Conservation (phyloP, 129 eudicot species). For the Arctium lappa region DNA sequence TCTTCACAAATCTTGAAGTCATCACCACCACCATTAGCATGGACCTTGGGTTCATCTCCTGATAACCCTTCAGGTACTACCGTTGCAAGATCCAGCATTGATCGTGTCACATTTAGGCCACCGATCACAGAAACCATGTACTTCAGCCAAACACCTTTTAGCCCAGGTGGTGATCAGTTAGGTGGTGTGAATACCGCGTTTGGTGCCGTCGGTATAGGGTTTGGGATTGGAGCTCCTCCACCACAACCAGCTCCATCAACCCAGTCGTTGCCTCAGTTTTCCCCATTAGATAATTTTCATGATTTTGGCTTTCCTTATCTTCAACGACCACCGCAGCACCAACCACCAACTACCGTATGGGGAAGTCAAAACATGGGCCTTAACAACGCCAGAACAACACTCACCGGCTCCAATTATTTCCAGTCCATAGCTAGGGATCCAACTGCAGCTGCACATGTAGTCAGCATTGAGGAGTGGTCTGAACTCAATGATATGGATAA, state of each 20-base stretch:
- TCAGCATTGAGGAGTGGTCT: conserved; percentile 25
- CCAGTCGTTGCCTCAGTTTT: not conserved
- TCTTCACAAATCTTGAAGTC: not conserved
- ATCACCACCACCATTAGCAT: not conserved
- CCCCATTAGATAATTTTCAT: not conserved
- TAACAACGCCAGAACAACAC: not conserved
- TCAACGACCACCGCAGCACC: conserved; percentile 10
- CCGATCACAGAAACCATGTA: not conserved
- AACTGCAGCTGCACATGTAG: conserved; percentile 18
- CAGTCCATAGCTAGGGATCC: not conserved
- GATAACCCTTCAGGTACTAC: not conserved
- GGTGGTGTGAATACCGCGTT: conserved; percentile 16
- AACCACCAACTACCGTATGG: conserved; percentile 8
- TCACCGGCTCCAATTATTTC: not conserved
- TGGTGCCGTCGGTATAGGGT: conserved; percentile 2
- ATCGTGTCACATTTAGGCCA: conserved; percentile 12
- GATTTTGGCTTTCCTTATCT: conserved; percentile 13
- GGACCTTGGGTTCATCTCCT: not conserved
- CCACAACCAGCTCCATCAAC: conserved; percentile 7
- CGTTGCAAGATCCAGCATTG: not conserved
- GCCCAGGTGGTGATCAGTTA: not conserved
- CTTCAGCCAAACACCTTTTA: conserved; percentile 8
- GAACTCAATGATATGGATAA: conserved; percentile 25
- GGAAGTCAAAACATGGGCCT: not conserved
- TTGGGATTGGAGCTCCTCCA: conserved; percentile 4